These are phyloP conservation scores for Marasmius fiardii DNA, from an alignment of 1,284 basidiomycete species.

Conservation along the genomic window DNA sequence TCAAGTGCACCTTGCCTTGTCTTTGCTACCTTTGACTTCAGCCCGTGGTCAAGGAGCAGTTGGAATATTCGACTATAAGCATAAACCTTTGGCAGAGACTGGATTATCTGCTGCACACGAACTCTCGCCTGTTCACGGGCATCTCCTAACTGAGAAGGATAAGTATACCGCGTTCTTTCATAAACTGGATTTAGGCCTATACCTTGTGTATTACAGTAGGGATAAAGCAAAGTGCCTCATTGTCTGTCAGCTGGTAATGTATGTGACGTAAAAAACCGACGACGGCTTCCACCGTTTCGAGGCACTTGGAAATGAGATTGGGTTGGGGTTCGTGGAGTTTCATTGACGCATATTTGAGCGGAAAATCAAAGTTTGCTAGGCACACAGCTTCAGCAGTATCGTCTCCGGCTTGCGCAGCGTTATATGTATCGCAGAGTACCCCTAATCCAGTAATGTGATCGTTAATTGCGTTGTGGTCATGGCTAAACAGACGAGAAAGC, in stretches of 20 bases:
- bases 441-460: slow-evolving; percentile 84
- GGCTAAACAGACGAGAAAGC: slow-evolving; percentile 84
- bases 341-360: slow-evolving; percentile 92
- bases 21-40: slow-evolving; percentile 88
- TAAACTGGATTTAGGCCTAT: slow-evolving; percentile 18
- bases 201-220: slow-evolving; percentile 93
- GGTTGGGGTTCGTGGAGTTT: slow-evolving; percentile 93
- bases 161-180: slow-evolving; percentile 10
- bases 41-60: slow-evolving; percentile 80
- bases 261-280: slow-evolving; percentile 69
- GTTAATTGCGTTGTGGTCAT: slow-evolving; percentile 94
- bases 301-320: slow-evolving; percentile 83
- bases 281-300: slow-evolving; percentile 86
- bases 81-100: slow-evolving; percentile 75
- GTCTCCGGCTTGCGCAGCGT: slow-evolving; percentile 53
- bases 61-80: slow-evolving; percentile 91
- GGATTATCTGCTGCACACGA: slow-evolving; percentile 71
- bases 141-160: slow-evolving; percentile 64
- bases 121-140: slow-evolving; percentile 72
- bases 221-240: slow-evolving; percentile 86
- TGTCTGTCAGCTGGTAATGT: slow-evolving; percentile 83
- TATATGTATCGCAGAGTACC: slow-evolving; percentile 75
- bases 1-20: slow-evolving; percentile 84
- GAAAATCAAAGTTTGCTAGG: slow-evolving; percentile 88
- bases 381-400: slow-evolving; percentile 67